Percentiles rank a stretch among this genome's conserved stretches.
phyloP scores from a whole-genome alignment of 768 basidiomycete species.

The Chalciporus pseudorubinellus region DNA sequence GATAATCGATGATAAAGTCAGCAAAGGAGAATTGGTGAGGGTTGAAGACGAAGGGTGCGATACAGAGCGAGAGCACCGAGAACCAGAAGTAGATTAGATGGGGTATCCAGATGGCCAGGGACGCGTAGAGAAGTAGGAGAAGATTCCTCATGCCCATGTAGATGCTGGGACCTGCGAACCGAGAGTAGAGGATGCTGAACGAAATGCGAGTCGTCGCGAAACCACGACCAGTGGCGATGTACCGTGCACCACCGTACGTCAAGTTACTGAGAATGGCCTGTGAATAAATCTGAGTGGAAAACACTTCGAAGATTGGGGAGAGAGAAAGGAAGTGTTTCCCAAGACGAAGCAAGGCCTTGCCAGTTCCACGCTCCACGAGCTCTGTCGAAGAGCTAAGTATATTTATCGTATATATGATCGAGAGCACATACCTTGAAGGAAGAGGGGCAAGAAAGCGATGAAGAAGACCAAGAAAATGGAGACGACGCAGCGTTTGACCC shows the following conservation, averaged over 20 bases:
- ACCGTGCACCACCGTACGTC: conserved; percentile 96
- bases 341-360: conserved; percentile 89
- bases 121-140: conserved; percentile 84
- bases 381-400: conserved; percentile 45
- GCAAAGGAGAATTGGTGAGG: conserved; percentile 98
- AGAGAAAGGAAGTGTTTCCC: conserved; percentile 96
- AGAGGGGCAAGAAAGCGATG: conserved; percentile 94
- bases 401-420: background rate
- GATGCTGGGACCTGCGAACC: conserved; percentile 99
- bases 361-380: conserved; percentile 93
- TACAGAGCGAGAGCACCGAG: conserved; percentile 89
- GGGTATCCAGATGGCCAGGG: conserved; percentile 89
- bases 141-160: conserved; percentile 98
- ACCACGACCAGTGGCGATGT: conserved; percentile 98
- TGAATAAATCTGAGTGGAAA: conserved; percentile 97
- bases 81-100: conserved; percentile 99
- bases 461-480: conserved; percentile 99
- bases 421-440: conserved; percentile 76
- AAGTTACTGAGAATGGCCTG: conserved; percentile 96
- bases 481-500: conserved; percentile 95
- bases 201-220: conserved; percentile 96
- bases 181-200: conserved; percentile 95
- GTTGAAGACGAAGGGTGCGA: conserved; percentile 98
- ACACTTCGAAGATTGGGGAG: conserved; percentile 97
- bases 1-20: conserved; percentile 98